phyloP scores from a whole-genome alignment of 257 asterid species.

The Linderniella brevidens region DNA sequence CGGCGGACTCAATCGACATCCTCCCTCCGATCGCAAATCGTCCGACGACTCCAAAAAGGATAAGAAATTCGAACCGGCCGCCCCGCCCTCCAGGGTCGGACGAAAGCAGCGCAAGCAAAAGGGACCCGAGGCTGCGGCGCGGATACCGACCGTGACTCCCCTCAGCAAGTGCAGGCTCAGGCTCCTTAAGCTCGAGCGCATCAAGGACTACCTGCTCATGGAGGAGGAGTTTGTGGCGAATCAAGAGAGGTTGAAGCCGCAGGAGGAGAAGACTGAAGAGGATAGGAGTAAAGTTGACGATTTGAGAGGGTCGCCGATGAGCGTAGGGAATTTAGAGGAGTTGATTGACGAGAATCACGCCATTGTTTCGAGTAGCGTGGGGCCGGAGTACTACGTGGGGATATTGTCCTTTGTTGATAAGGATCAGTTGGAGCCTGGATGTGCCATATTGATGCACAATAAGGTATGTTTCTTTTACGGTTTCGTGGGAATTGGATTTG shows the following conservation, averaged over 20 bases:
- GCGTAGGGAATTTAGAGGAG: conserved; percentile 48
- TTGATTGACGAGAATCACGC: conserved; percentile 73
- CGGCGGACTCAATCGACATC: conserved; percentile 50
- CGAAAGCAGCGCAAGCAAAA: conserved; percentile 44
- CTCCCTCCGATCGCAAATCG: conserved; percentile 38
- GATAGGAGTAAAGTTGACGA: conserved; percentile 36
- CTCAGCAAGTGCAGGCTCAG: conserved; percentile 35
- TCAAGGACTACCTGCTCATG: conserved; percentile 50
- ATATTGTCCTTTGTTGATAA: conserved; percentile 61
- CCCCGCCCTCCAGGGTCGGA: conserved; percentile 37
- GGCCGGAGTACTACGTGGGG: conserved; percentile 76
- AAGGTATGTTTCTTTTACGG: conserved; percentile 20
- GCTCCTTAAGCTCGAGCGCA: conserved; percentile 39
- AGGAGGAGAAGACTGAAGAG: conserved; percentile 42
- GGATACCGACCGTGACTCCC: conserved; percentile 31
- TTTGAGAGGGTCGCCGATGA: conserved; percentile 27
- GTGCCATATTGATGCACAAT: conserved; percentile 64
- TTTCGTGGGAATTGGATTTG: not conserved
- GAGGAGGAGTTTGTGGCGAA: conserved; percentile 50
- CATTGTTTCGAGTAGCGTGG: conserved; percentile 50
- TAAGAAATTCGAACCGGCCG: conserved; percentile 57
- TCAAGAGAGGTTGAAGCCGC: conserved; percentile 37
- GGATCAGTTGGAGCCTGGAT: conserved; percentile 72
- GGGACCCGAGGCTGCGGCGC: conserved; percentile 46
- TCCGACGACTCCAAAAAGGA: conserved; percentile 49